phyloP scores from a whole-genome alignment of 371 early-diverging fungal species.

The Cokeromyces recurvatus region DNA sequence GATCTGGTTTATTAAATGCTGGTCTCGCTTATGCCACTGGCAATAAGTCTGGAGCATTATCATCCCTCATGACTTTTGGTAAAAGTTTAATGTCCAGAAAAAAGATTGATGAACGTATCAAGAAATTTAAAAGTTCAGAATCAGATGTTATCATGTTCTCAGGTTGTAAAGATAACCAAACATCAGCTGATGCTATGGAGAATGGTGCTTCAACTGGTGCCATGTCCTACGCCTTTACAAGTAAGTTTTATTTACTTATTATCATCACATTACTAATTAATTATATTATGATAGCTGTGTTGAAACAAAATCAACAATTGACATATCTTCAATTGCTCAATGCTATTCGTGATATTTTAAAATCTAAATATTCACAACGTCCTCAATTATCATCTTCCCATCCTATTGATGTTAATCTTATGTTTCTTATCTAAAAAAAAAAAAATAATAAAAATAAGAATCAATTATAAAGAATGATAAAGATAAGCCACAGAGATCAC shows the following conservation, averaged over 20 bases:
- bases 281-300: slow-evolving; percentile 28
- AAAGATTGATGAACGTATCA: slow-evolving; percentile 29
- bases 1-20: slow-evolving; percentile 36
- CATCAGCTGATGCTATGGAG: slow-evolving; percentile 79
- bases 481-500: too few relatives aligned
- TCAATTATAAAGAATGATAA: neutral
- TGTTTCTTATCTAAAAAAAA: slow-evolving; percentile 58
- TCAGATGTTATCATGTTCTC: slow-evolving; percentile 86
- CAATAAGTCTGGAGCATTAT: slow-evolving; percentile 36
- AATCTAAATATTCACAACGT: slow-evolving; percentile 69
- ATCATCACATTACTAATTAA: too few relatives aligned
- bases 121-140: slow-evolving; percentile 50
- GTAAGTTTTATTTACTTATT: slow-evolving; percentile 11
- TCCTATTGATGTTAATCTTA: slow-evolving; percentile 69
- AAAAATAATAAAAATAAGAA: neutral
- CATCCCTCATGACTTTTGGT: slow-evolving; percentile 44
- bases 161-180: slow-evolving; percentile 88
- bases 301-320: slow-evolving; percentile 58
- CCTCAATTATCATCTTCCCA: slow-evolving; percentile 82
- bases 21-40: slow-evolving; percentile 52
- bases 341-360: slow-evolving; percentile 63
- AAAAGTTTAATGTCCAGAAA: slow-evolving; percentile 34
- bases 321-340: slow-evolving; percentile 76
- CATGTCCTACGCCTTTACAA: slow-evolving; percentile 80
- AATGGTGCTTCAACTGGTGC: slow-evolving; percentile 74